These are phyloP conservation scores for Apiospora aurea DNA, from an alignment of 2,329 filamentous ascomycete genomes.

Conservation along the genomic window DNA sequence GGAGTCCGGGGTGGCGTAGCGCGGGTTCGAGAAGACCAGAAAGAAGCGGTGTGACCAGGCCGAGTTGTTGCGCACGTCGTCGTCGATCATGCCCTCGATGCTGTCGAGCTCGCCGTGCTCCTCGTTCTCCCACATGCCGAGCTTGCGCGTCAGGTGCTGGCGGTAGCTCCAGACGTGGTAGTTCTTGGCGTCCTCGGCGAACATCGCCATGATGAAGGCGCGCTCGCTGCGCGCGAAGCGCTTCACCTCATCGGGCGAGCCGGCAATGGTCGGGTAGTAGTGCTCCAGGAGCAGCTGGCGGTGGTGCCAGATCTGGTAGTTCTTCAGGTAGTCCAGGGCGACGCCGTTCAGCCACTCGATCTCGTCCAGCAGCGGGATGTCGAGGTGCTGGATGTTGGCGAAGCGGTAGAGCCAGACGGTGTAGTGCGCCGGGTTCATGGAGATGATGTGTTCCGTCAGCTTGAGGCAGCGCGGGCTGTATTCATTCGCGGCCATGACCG, in stretches of 20 bases:
- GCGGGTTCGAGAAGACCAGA: slow-evolving; percentile 77
- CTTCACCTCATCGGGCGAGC: slow-evolving; percentile 61
- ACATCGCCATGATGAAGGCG: slow-evolving; percentile 80
- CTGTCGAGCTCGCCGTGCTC: slow-evolving; percentile 68
- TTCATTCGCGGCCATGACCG: slow-evolving; percentile 90
- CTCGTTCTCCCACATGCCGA: slow-evolving; percentile 63
- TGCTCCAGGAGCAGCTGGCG: slow-evolving; percentile 70
- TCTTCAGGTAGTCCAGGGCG: slow-evolving; percentile 86
- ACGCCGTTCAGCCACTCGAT: slow-evolving; percentile 86
- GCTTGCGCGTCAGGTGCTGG: slow-evolving; percentile 70
- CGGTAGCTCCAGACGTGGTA: slow-evolving; percentile 99
- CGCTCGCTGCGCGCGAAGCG: slow-evolving; percentile 71
- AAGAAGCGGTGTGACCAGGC: slow-evolving; percentile 98
- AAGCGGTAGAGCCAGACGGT: slow-evolving; percentile 98
- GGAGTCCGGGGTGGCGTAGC: slow-evolving; percentile 52
- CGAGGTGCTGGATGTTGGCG: slow-evolving; percentile 73
- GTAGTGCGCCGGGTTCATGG: slow-evolving; percentile 95
- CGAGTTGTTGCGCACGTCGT: slow-evolving; percentile 93
- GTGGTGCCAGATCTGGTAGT: slow-evolving; percentile 97
- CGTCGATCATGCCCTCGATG: slow-evolving; percentile 74
- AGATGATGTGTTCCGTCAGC: slow-evolving; percentile 89
- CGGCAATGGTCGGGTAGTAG: slow-evolving; percentile 66
- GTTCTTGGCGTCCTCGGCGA: slow-evolving; percentile 90
- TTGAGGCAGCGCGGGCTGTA: slow-evolving; percentile 78
- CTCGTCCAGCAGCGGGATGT: slow-evolving; percentile 72